Conservation (phyloP, 2,329 filamentous ascomycete genomes). For the Arthrobotrys pseudoclavata region DNA sequence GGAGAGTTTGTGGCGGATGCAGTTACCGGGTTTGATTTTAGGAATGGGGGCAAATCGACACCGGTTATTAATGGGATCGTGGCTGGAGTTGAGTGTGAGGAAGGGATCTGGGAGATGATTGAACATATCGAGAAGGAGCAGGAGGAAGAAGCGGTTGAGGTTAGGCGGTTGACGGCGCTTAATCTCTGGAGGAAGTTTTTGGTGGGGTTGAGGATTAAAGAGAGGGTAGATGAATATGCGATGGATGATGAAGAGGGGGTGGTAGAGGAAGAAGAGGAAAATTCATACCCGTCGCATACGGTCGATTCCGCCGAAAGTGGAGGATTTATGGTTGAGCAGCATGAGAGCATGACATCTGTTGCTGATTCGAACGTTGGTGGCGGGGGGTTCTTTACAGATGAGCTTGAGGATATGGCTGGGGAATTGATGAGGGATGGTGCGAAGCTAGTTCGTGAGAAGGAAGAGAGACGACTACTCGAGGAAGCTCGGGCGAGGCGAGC, state of each 20-base stretch:
- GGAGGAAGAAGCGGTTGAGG: conserved; percentile 40
- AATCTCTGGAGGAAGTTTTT: conserved; percentile 74
- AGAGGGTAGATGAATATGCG: conserved; percentile 76
- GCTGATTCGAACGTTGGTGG: conserved; percentile 25
- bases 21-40: conserved; percentile 90
- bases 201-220: conserved; percentile 76
- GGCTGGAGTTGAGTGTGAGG: conserved; percentile 76
- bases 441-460: conserved; percentile 20
- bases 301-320: conserved; percentile 50
- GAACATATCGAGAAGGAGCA: conserved; percentile 50
- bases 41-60: conserved; percentile 81
- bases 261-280: conserved; percentile 61
- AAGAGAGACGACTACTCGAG: conserved; percentile 24
- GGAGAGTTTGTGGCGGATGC: conserved; percentile 83
- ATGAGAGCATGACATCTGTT: conserved; percentile 62
- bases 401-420: conserved; percentile 35
- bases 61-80: conserved; percentile 84
- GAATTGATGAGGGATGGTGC: conserved; percentile 11
- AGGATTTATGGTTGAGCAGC: conserved; percentile 64
- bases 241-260: conserved; percentile 44
- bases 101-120: conserved; percentile 67
- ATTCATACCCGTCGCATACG: conserved; percentile 69
- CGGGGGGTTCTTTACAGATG: conserved; percentile 52
- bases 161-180: conserved; percentile 64
- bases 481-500: conserved; percentile 9